These are phyloP conservation scores for Solanum chmielewskii DNA, from an alignment of 257 asterid genomes.

Conservation along the genomic window DNA sequence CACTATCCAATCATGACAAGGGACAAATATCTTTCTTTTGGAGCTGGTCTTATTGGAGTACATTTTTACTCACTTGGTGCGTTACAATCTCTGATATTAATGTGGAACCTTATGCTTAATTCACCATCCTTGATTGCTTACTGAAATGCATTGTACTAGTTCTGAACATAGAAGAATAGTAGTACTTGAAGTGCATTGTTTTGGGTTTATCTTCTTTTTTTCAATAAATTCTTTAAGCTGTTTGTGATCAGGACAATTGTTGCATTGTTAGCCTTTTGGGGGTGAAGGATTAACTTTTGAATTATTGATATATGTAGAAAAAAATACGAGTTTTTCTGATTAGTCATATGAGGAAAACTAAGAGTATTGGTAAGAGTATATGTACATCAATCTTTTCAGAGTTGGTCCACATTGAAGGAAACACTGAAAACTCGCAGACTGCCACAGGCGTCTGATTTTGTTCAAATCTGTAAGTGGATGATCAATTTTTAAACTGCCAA, in stretches of 20 bases:
- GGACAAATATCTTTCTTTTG: conserved; percentile 64
- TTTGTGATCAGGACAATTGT: not conserved
- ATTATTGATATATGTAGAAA: not conserved
- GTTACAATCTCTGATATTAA: not conserved
- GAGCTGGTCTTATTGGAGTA: conserved; percentile 89
- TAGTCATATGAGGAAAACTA: not conserved
- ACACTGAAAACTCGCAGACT: not conserved
- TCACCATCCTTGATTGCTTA: not conserved
- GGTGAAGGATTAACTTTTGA: not conserved
- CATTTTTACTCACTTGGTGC: conserved; percentile 73
- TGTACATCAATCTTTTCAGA: not conserved
- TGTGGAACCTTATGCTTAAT: not conserved
- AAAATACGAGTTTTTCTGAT: not conserved
- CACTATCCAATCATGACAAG: conserved; percentile 31
- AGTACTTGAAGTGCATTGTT: not conserved
- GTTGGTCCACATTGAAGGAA: not conserved
- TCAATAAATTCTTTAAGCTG: not conserved
- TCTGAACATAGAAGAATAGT: not conserved
- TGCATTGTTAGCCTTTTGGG: not conserved
- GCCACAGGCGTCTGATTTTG: not conserved
- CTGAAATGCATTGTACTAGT: not conserved
- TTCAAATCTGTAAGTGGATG: not conserved
- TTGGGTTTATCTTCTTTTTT: not conserved
- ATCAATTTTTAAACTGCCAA: not conserved
- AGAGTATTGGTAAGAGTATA: not conserved